phyloP scores from a whole-genome alignment of 2,329 filamentous ascomycete genomes.

The Aureobasidium sp. region DNA sequence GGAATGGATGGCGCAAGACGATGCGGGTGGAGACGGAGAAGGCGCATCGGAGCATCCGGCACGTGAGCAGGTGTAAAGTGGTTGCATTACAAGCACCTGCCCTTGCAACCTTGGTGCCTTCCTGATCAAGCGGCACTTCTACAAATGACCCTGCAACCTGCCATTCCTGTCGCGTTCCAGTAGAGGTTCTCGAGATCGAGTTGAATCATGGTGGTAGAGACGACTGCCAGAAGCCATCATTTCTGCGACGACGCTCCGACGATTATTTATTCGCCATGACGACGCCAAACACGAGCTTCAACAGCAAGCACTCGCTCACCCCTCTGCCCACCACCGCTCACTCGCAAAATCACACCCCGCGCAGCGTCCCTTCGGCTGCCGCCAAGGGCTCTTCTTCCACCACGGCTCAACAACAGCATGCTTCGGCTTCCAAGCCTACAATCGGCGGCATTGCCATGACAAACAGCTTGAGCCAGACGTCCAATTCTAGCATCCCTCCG shows the following conservation, averaged over 20 bases:
- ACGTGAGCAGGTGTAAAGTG: conserved; percentile 4
- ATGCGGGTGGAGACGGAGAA: neutral
- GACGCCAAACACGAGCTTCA: conserved; percentile 2
- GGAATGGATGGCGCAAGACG: neutral
- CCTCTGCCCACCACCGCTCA: neutral
- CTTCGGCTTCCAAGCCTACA: conserved; percentile 23
- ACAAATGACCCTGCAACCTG: too few species aligned
- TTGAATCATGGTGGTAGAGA: neutral
- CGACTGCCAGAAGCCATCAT: neutral
- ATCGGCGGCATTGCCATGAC: conserved; percentile 30
- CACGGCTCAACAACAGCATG: conserved; percentile 34
- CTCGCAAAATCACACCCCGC: conserved; percentile 21
- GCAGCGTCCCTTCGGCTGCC: conserved; percentile 31
- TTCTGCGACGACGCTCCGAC: neutral
- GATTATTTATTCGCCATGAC: conserved; percentile 6
- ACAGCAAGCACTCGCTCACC: neutral
- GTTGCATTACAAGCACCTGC: conserved; percentile 1
- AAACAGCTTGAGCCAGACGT: conserved; percentile 26
- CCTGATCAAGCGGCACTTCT: too few species aligned
- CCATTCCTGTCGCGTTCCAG: too few species aligned
- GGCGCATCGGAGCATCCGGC: neutral
- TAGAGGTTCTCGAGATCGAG: too few species aligned
- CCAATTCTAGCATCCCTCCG: conserved; percentile 18
- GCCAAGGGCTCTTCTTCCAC: conserved; percentile 23
- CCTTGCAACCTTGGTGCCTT: too few species aligned